Evolutionary conservation across 352 stramenopile species (phyloP), one percentile per base, ranked within the genome.

Genomic region (Phytopythium litorale): DNA sequence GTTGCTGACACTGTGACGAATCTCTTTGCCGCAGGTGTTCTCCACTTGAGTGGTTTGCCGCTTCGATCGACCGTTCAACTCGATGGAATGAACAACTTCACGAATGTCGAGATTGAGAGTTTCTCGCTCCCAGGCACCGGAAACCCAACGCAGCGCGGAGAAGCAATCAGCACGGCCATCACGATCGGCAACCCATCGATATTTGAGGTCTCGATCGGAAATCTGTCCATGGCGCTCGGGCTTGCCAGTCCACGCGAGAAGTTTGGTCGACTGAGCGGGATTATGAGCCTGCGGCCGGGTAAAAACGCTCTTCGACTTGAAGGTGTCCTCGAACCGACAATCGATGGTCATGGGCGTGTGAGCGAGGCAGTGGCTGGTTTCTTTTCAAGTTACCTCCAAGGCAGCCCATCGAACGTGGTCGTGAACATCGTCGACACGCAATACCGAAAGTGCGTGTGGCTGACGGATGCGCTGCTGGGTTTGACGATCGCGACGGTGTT

Each of bases 181-280:
- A 70, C 78, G 53, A 78, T 93, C 28, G 73, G 63, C 65, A 93
- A 93, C 35, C 84, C 84, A 13, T 91, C 81, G 32, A 59, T 91
- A 5, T 93, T 90, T 51, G 68, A 68, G 4, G 81, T 91, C 1
- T 78, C 78, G 8, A 84, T 93, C 59, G 84, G 84, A 21, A 75
- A 62, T 5, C 68, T 92, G 7, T 58, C 62, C 33, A 89, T 93
- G 81, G 56, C 71, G 3, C 70, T 93, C 6, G 70, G 63, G 42
- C 49, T 88, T 15, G 68, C 59, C 18, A 50, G 61, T 30, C 65
- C 66, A 2, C 60, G 62, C 43, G 75, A 85, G 45, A 73, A 78
- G 28, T 79, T 87, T 52, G 84, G 84, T 25, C 38, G 61, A 25
- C 54, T 93, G 51, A 63, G 62, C 9, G 84, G 84, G 19, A 49